Conservation (phyloP, 192 early-diverging fungal genomes). For the Jimgerdemannia flammicorona region DNA sequence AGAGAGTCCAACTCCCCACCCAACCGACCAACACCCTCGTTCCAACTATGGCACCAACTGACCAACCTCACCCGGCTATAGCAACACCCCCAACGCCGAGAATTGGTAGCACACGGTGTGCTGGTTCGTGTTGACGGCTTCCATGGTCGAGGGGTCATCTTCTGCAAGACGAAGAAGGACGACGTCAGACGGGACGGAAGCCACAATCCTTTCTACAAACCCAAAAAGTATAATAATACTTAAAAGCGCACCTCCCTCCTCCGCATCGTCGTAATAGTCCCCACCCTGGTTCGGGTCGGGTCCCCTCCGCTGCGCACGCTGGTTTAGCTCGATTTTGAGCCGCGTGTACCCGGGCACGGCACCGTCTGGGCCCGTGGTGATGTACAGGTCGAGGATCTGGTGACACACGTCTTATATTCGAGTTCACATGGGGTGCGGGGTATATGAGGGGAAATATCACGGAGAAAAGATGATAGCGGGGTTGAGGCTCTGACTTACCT, state of each 20-base stretch:
- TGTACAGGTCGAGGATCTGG: constrained; percentile 47
- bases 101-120: neutral
- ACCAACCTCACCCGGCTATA: too few relatives aligned
- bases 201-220: neutral
- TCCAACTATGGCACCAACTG: too few relatives aligned
- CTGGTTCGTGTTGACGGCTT: neutral
- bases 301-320: constrained; percentile 21
- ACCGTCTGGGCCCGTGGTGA: constrained; percentile 29
- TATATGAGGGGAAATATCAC: neutral
- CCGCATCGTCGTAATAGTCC: neutral
- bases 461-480: neutral
- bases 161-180: neutral
- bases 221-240: neutral
- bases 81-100: neutral
- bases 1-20: too few relatives aligned
- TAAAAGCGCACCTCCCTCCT: neutral
- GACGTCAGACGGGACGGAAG: neutral
- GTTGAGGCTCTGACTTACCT: constrained; percentile 29
- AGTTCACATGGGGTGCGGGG: too few relatives aligned
- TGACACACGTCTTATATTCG: constrained; percentile 38
- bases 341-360: constrained; percentile 32
- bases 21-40: too few relatives aligned
- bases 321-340: constrained; percentile 47
- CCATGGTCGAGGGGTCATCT: neutral
- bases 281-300: neutral